Conservation (phyloP, 2,329 filamentous ascomycete genomes). For the Basipetospora chlamydospora region DNA sequence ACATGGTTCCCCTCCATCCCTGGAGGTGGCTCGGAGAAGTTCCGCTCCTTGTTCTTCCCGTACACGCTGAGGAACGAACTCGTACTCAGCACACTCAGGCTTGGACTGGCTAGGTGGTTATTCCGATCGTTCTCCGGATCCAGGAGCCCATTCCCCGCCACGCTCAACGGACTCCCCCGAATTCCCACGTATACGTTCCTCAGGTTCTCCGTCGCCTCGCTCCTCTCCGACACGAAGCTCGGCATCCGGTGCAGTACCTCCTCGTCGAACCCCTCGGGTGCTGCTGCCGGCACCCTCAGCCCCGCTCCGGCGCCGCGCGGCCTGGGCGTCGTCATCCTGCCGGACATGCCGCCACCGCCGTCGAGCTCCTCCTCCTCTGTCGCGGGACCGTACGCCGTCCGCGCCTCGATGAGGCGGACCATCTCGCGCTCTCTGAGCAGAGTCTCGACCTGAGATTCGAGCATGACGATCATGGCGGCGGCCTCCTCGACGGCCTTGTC, state of each 20-base stretch:
- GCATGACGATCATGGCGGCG: conserved; percentile 50
- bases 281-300: conserved; percentile 13
- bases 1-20: background rate
- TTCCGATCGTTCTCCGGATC: conserved; percentile 17
- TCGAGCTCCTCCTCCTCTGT: background rate
- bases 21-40: background rate
- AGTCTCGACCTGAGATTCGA: conserved; percentile 45
- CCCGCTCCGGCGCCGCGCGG: conserved; percentile 7
- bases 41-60: conserved; percentile 18
- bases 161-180: conserved; percentile 31
- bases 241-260: conserved; percentile 40
- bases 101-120: conserved; percentile 37
- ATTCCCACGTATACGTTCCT: conserved; percentile 42
- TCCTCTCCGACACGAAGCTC: conserved; percentile 47
- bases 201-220: conserved; percentile 44
- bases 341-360: too few species aligned
- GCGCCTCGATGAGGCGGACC: conserved; percentile 32
- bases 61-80: conserved; percentile 55
- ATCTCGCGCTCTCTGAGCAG: conserved; percentile 38
- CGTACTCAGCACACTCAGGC: conserved; percentile 50
- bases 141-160: conserved; percentile 25
- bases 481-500: conserved; percentile 60
- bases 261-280: too few species aligned
- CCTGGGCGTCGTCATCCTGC: conserved; percentile 6
- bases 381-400: background rate